Conservation (phyloP, 345 rosid genomes). For the Aquilaria malaccensis region DNA sequence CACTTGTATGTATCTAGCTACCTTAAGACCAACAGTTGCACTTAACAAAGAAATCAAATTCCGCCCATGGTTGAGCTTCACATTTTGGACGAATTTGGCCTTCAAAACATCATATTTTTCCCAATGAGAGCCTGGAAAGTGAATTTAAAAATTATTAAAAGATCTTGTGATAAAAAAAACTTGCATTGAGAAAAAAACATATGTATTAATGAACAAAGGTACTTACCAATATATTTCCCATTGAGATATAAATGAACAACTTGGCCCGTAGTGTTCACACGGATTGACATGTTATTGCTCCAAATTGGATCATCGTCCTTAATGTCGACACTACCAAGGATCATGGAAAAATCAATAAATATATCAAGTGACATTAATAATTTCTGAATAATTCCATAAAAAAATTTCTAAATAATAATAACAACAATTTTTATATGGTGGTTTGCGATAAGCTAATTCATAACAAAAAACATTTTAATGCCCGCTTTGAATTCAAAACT, state of each 20-base stretch:
- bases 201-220: neutral
- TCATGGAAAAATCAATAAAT: no score
- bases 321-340: constrained; percentile 16
- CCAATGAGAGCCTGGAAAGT: constrained; percentile 34
- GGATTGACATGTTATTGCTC: constrained; percentile 32
- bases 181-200: no score
- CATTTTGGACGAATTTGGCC: constrained; percentile 25
- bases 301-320: constrained; percentile 35
- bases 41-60: constrained; percentile 50
- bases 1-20: neutral
- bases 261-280: constrained; percentile 44
- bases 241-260: constrained; percentile 56
- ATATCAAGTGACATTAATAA: no score
- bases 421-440: no score
- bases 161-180: no score
- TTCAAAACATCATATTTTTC: constrained; percentile 24
- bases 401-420: no score
- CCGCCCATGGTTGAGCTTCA: constrained; percentile 32
- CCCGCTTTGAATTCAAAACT: no score
- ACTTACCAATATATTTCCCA: constrained; percentile 26
- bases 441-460: no score
- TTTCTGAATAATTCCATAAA: no score
- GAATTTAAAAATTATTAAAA: no score
- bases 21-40: constrained; percentile 52
- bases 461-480: no score